Evolutionary conservation across 2,329 filamentous ascomycete genomes (phyloP).

Genomic region (Paecilomyces dactylethromorphus): DNA sequence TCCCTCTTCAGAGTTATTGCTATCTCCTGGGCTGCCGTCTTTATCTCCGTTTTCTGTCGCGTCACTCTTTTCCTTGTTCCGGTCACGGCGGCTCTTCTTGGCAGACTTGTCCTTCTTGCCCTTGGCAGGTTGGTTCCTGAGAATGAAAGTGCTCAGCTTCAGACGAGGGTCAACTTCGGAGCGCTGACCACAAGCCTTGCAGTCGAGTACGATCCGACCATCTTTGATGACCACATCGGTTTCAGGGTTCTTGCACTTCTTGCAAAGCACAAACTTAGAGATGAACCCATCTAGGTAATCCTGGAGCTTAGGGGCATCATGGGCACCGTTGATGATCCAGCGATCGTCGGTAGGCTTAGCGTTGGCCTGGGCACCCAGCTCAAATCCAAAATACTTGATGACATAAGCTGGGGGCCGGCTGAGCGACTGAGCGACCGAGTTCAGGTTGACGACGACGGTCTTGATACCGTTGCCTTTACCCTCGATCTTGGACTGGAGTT

Average conservation of each 20-base stretch:
- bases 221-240: slow-evolving; percentile 95
- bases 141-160: slow-evolving; percentile 94
- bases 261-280: slow-evolving; percentile 97
- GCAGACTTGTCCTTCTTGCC: slow-evolving; percentile 95
- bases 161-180: slow-evolving; percentile 85
- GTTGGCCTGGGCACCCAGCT: slow-evolving; percentile 97
- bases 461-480: slow-evolving; percentile 99
- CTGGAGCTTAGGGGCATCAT: slow-evolving; percentile 91
- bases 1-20: slow-evolving; percentile 55
- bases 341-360: slow-evolving; percentile 94
- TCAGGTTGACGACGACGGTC: slow-evolving; percentile 94
- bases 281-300: slow-evolving; percentile 99
- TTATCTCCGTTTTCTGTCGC: slow-evolving; percentile 52
- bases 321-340: slow-evolving; percentile 99
- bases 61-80: slow-evolving; percentile 66
- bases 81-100: slow-evolving; percentile 73
- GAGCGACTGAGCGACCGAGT: slow-evolving; percentile 85
- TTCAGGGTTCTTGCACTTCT: slow-evolving; percentile 99
- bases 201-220: slow-evolving; percentile 84
- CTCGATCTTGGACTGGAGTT: slow-evolving; percentile 96
- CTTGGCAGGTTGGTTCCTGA: slow-evolving; percentile 90
- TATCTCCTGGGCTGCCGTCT: slow-evolving; percentile 58
- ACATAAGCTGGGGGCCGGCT: slow-evolving; percentile 88
- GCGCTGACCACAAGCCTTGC: slow-evolving; percentile 96
- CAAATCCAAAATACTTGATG: slow-evolving; percentile 99